Evolutionary conservation across 306 rosid genomes (phyloP).

Genomic region (Phaseolus lunatus): DNA sequence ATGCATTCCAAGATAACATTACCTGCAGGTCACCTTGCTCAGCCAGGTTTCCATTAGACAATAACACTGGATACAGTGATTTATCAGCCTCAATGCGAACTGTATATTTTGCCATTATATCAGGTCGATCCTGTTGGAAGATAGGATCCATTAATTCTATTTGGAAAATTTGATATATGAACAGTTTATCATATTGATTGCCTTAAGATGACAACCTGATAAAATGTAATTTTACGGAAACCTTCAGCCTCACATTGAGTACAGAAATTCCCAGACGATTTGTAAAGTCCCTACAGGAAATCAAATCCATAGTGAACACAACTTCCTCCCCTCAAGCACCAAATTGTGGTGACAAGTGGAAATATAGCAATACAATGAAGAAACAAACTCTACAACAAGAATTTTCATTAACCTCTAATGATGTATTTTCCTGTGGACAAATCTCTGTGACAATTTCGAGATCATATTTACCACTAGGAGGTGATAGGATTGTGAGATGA

Average conservation of each 20-base stretch:
- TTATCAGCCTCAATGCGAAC: slow-evolving; percentile 87
- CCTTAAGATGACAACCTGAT: slow-evolving; percentile 70
- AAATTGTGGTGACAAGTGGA: slow-evolving; percentile 8
- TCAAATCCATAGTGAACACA: slow-evolving; percentile 41
- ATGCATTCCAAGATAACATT: slow-evolving; percentile 44
- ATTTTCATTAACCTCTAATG: slow-evolving; percentile 72
- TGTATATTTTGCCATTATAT: slow-evolving; percentile 94
- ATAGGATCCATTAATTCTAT: slow-evolving; percentile 45
- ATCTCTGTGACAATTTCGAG: slow-evolving; percentile 84
- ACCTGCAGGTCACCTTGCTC: slow-evolving; percentile 93
- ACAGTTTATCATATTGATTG: slow-evolving; percentile 9
- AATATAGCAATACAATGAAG: slow-evolving; percentile 25
- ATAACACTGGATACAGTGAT: slow-evolving; percentile 84
- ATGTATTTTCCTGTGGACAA: slow-evolving; percentile 86
- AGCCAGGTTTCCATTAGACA: slow-evolving; percentile 93
- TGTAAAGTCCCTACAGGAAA: slow-evolving; percentile 84
- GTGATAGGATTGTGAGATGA: slow-evolving; percentile 73
- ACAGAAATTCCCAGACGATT: slow-evolving; percentile 94
- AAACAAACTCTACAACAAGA: background rate
- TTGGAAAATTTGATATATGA: slow-evolving; percentile 23
- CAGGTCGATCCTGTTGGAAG: slow-evolving; percentile 91
- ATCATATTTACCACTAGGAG: slow-evolving; percentile 73
- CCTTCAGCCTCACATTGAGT: slow-evolving; percentile 99
- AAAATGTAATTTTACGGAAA: slow-evolving; percentile 91
- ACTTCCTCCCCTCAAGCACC: background rate